These are phyloP conservation scores for Tulasnella sp. DNA, from an alignment of 768 basidiomycete genomes.

Conservation along the genomic window DNA sequence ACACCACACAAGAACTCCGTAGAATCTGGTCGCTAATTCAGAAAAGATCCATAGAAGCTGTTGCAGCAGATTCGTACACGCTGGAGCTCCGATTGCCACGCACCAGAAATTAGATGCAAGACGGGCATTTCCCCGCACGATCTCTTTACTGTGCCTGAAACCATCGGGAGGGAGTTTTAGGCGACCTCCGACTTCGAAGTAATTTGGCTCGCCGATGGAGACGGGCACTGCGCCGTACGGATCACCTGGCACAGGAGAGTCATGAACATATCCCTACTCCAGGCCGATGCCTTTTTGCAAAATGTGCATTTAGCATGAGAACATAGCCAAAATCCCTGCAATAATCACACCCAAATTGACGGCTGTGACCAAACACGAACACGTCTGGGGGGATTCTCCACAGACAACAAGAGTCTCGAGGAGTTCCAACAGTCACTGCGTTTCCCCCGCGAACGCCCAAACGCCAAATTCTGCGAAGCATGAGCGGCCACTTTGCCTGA, in stretches of 20 bases:
- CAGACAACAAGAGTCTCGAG: neutral
- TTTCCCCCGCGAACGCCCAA: neutral
- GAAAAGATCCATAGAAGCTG: neutral
- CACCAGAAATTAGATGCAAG: neutral
- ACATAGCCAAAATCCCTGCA: neutral
- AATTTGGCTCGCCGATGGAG: constrained; percentile 1
- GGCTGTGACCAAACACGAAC: neutral
- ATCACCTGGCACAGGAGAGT: neutral
- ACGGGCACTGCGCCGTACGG: neutral
- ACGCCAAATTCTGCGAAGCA: neutral
- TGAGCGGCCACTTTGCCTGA: neutral
- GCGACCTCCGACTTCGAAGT: neutral
- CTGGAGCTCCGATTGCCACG: neutral
- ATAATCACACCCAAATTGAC: neutral
- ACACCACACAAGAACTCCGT: neutral
- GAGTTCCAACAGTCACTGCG: neutral
- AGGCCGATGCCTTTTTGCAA: neutral
- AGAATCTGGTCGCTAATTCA: neutral
- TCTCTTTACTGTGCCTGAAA: neutral
- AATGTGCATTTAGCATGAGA: neutral
- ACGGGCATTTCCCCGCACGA: neutral
- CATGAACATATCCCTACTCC: neutral
- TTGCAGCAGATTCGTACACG: neutral
- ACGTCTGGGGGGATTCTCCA: neutral
- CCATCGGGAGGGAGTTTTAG: neutral